phyloP scores from a whole-genome alignment of 768 basidiomycete genomes.

The Hygrocybe coccinea region DNA sequence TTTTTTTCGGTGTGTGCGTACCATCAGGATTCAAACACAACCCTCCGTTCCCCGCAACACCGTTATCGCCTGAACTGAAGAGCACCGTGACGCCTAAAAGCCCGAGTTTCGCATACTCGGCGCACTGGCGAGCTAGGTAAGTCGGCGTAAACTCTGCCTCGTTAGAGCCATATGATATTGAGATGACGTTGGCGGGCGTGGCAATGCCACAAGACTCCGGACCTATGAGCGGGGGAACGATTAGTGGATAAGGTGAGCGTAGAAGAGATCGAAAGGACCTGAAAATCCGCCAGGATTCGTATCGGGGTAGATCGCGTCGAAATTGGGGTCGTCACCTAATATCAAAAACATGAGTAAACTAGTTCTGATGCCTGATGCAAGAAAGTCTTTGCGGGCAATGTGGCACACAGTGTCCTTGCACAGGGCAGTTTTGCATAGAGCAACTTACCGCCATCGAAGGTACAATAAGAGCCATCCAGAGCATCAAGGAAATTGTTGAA shows the following conservation, averaged over 20 bases:
- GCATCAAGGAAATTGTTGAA: slow-evolving; percentile 38
- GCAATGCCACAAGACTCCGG: slow-evolving; percentile 31
- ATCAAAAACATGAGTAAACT: background rate
- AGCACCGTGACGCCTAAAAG: slow-evolving; percentile 46
- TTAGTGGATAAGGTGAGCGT: background rate
- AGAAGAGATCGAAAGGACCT: slow-evolving; percentile 14
- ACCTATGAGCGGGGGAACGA: background rate
- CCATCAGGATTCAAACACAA: slow-evolving; percentile 39
- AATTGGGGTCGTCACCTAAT: slow-evolving; percentile 25
- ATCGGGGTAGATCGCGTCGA: slow-evolving; percentile 25
- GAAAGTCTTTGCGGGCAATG: background rate
- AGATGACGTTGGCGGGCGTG: slow-evolving; percentile 39
- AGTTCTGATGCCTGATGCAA: background rate
- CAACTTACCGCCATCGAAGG: slow-evolving; percentile 26
- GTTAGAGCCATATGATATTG: slow-evolving; percentile 36
- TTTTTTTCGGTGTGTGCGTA: too few species aligned
- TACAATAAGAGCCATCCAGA: slow-evolving; percentile 34
- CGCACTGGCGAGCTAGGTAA: slow-evolving; percentile 42
- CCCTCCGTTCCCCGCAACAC: slow-evolving; percentile 34
- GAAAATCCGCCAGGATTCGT: slow-evolving; percentile 25
- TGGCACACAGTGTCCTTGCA: background rate
- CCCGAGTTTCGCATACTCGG: slow-evolving; percentile 46
- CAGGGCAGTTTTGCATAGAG: background rate
- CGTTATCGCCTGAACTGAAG: slow-evolving; percentile 38
- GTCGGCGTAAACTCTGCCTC: slow-evolving; percentile 33